phyloP scores from a whole-genome alignment of 83 land plant genomes.

The Picea mariana region DNA sequence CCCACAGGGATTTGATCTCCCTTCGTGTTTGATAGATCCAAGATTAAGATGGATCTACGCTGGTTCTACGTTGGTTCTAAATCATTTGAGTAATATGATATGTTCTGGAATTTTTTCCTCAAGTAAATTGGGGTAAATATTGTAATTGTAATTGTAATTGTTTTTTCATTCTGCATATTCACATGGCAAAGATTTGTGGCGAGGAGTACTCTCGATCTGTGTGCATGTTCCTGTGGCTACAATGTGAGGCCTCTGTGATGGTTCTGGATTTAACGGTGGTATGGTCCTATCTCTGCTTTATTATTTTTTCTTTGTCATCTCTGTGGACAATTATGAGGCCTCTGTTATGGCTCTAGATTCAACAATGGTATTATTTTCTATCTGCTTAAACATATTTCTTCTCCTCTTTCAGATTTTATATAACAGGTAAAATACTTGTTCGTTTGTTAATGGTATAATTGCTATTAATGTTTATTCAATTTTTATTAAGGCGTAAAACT shows the following conservation, averaged over 20 bases:
- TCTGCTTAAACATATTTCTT: slow-evolving; percentile 1
- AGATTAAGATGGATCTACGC: too few species aligned
- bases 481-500: not conserved
- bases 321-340: slow-evolving; percentile 32
- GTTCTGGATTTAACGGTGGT: slow-evolving; percentile 74
- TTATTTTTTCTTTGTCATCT: not conserved
- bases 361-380: slow-evolving; percentile 56
- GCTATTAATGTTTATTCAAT: not conserved
- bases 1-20: too few species aligned
- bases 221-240: slow-evolving; percentile 66
- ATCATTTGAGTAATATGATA: too few species aligned
- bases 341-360: slow-evolving; percentile 62
- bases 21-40: too few species aligned
- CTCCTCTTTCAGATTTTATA: not conserved
- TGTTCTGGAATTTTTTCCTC: too few species aligned
- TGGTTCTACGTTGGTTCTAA: too few species aligned
- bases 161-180: slow-evolving; percentile 6
- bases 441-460: too few species aligned
- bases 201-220: slow-evolving; percentile 67
- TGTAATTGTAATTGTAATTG: too few species aligned
- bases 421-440: too few species aligned
- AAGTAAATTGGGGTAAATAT: too few species aligned
- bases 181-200: slow-evolving; percentile 58
- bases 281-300: slow-evolving; percentile 17
- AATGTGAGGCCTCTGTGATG: slow-evolving; percentile 69